phyloP scores from a whole-genome alignment of 176 grass and related monocot genomes.

The Oropetium thomaeum region DNA sequence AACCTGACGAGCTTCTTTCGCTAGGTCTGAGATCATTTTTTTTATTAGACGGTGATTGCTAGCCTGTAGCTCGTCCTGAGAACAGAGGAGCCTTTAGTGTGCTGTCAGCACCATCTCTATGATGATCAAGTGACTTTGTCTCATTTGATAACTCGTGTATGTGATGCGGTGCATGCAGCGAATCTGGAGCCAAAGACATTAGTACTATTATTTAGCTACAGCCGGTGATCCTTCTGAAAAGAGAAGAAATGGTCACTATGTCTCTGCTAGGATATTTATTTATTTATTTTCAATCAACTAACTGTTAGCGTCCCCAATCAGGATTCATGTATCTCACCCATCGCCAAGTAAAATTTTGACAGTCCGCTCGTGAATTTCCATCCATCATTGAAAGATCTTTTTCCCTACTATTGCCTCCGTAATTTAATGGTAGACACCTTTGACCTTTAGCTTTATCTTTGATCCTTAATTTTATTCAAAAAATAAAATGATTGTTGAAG shows the following conservation, averaged over 20 bases:
- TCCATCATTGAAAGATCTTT: too few relatives aligned
- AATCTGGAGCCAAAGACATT: constrained; percentile 18
- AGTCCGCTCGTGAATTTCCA: neutral
- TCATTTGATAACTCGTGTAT: neutral
- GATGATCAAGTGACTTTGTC: neutral
- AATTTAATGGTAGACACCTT: too few relatives aligned
- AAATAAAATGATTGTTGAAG: too few relatives aligned
- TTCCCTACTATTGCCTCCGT: too few relatives aligned
- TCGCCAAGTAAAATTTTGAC: neutral
- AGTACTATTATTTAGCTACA: neutral
- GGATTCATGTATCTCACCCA: neutral
- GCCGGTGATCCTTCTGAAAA: neutral
- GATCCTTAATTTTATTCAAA: too few relatives aligned
- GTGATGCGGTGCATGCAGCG: neutral
- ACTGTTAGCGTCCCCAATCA: neutral
- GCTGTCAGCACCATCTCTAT: neutral
- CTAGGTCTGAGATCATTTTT: neutral
- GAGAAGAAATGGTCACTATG: neutral
- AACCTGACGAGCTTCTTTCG: neutral
- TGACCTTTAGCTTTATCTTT: too few relatives aligned
- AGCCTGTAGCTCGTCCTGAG: neutral
- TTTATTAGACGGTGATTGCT: neutral
- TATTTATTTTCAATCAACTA: too few relatives aligned
- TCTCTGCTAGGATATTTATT: neutral
- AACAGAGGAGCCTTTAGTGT: neutral